A percentile compares a stretch with the other conserved stretches of the same genome.
Conservation (phyloP, 2,329 filamentous ascomycete genomes). For the Nothophaeocryptopus gaeumannii region DNA sequence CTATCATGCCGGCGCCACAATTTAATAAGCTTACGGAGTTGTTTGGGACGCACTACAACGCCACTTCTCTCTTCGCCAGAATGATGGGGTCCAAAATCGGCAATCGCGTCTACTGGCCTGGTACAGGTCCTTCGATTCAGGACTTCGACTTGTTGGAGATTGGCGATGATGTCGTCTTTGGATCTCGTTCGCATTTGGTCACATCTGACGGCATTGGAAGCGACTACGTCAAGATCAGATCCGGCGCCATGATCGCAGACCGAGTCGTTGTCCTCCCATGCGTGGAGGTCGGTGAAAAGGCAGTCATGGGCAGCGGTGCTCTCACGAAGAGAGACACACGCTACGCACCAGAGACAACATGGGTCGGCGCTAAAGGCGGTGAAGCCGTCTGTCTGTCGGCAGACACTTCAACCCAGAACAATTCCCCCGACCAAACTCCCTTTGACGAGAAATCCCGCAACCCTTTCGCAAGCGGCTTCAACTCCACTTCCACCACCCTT, state of each 20-base stretch:
- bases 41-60: conserved; percentile 56
- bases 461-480: conserved; percentile 17
- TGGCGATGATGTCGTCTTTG: conserved; percentile 60
- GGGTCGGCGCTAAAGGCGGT: conserved; percentile 53
- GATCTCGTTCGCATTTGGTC: conserved; percentile 53
- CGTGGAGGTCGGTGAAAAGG: conserved; percentile 47
- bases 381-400: conserved; percentile 49
- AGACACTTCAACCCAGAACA: conserved; percentile 8
- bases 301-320: conserved; percentile 55
- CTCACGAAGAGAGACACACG: conserved; percentile 46
- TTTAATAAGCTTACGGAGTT: conserved; percentile 51
- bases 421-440: neutral
- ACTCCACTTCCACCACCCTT: conserved; percentile 31
- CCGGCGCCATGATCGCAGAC: conserved; percentile 57
- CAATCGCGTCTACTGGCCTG: conserved; percentile 57
- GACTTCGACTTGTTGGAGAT: conserved; percentile 57
- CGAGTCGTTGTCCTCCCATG: conserved; percentile 54
- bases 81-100: conserved; percentile 54
- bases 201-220: conserved; percentile 54
- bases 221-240: conserved; percentile 47
- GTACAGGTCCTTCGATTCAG: conserved; percentile 53
- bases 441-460: conserved; percentile 17
- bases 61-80: conserved; percentile 52
- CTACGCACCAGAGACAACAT: conserved; percentile 49
- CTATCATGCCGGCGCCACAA: conserved; percentile 43